phyloP scores from a whole-genome alignment of 306 rosid genomes.

The Hippophae rhamnoides region DNA sequence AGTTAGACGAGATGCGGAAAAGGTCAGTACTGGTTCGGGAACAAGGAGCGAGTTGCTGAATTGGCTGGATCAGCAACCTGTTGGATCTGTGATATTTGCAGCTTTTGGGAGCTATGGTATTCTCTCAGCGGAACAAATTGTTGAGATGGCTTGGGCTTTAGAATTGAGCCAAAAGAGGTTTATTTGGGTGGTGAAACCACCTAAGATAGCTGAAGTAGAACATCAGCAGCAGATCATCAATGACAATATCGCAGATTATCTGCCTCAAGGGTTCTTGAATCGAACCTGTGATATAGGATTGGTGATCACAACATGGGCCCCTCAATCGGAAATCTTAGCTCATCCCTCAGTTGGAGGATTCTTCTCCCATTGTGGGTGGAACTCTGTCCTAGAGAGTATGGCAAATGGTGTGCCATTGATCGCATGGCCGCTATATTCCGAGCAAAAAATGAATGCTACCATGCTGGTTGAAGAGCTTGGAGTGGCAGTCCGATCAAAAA shows the following conservation, averaged over 20 bases:
- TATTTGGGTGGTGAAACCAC: conserved; percentile 43
- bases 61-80: conserved; percentile 61
- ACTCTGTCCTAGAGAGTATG: conserved; percentile 16
- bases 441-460: conserved; percentile 19
- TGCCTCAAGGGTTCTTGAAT: conserved; percentile 20
- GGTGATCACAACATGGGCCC: conserved; percentile 18
- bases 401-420: conserved; percentile 10
- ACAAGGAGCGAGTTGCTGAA: conserved; percentile 22
- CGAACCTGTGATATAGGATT: conserved; percentile 6
- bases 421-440: conserved; percentile 25
- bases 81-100: conserved; percentile 35
- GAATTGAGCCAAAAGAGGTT: conserved; percentile 46
- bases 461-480: conserved; percentile 10
- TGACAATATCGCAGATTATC: neutral
- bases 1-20: neutral
- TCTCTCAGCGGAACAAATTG: conserved; percentile 22
- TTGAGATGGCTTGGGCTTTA: conserved; percentile 37
- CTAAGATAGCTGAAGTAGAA: conserved; percentile 22
- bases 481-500: conserved; percentile 25
- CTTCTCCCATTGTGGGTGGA: conserved; percentile 26
- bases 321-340: conserved; percentile 7
- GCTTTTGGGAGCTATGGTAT: conserved; percentile 61
- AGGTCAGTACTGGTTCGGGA: neutral
- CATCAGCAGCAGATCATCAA: neutral
- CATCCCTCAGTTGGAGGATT: conserved; percentile 19